Conservation (phyloP, 805 yeast species). For the Kurtzmaniella cleridarum region DNA sequence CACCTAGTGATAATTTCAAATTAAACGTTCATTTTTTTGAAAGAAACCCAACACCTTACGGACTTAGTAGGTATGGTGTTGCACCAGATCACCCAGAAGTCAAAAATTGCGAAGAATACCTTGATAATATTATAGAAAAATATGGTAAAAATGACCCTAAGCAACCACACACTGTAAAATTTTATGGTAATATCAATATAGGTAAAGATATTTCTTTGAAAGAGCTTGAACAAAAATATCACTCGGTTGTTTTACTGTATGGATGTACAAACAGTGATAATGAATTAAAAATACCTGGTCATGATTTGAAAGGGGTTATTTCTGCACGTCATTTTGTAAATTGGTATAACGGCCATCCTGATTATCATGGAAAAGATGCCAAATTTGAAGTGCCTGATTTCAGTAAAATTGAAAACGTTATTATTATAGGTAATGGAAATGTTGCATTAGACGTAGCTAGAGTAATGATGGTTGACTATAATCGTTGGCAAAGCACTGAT, state of each 20-base stretch:
- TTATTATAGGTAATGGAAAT: slow-evolving; percentile 93
- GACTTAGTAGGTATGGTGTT: slow-evolving; percentile 90
- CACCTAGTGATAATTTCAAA: slow-evolving; percentile 18
- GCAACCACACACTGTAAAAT: slow-evolving; percentile 31
- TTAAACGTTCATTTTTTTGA: slow-evolving; percentile 74
- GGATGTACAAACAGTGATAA: slow-evolving; percentile 66
- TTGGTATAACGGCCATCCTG: slow-evolving; percentile 94
- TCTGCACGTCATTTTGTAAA: slow-evolving; percentile 85
- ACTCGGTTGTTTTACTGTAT: slow-evolving; percentile 74
- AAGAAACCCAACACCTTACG: slow-evolving; percentile 82
- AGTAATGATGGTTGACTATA: slow-evolving; percentile 55
- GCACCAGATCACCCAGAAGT: slow-evolving; percentile 99
- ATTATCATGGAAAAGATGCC: slow-evolving; percentile 32
- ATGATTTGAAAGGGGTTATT: slow-evolving; percentile 57
- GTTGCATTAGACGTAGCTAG: slow-evolving; percentile 92
- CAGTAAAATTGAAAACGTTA: slow-evolving; percentile 54
- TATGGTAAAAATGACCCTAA: slow-evolving; percentile 6
- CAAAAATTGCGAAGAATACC: slow-evolving; percentile 73
- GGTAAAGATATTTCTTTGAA: slow-evolving; percentile 57
- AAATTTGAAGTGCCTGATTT: slow-evolving; percentile 47
- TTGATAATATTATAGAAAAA: slow-evolving; percentile 43
- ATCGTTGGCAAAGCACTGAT: slow-evolving; percentile 67
- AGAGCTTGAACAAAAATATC: slow-evolving; percentile 50
- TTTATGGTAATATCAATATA: slow-evolving; percentile 66
- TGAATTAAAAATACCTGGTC: slow-evolving; percentile 55